Percentiles rank a stretch among this genome's conserved stretches.
phyloP scores from a whole-genome alignment of 371 early-diverging fungal genomes.

The Haplosporangium sp. region DNA sequence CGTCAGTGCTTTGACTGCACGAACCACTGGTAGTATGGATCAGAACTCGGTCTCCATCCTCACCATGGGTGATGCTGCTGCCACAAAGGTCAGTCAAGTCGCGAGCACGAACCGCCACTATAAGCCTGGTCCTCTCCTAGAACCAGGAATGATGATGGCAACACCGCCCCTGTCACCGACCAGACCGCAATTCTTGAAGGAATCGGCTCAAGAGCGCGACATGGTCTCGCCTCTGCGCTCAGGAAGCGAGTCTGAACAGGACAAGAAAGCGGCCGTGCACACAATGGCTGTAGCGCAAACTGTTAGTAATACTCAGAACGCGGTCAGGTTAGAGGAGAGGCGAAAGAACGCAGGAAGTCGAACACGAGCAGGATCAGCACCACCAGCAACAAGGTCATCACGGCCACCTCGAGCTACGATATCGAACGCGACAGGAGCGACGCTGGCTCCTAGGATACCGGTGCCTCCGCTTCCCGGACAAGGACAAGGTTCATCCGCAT shows the following conservation, averaged over 20 bases:
- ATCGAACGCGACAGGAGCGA: background rate
- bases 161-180: conserved; percentile 41
- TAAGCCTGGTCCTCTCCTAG: background rate
- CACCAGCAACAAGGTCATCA: conserved; percentile 6
- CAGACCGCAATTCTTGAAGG: conserved; percentile 14
- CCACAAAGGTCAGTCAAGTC: conserved; percentile 6
- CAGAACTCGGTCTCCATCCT: conserved; percentile 12
- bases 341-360: conserved; percentile 2
- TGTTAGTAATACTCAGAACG: background rate
- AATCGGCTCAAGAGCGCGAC: conserved; percentile 3
- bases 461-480: conserved; percentile 1
- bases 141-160: conserved; percentile 27
- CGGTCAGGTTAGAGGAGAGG: conserved; percentile 1
- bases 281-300: too few species aligned
- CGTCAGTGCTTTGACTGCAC: too few species aligned
- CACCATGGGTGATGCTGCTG: background rate
- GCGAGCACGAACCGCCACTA: background rate
- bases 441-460: conserved; percentile 6
- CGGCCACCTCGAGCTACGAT: background rate
- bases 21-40: conserved; percentile 2
- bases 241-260: background rate
- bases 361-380: conserved; percentile 34
- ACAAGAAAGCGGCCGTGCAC: background rate
- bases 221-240: background rate
- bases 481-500: conserved; percentile 26